These are phyloP conservation scores for Platismatia glauca DNA, from an alignment of 495 filamentous ascomycete genomes.

Conservation along the genomic window DNA sequence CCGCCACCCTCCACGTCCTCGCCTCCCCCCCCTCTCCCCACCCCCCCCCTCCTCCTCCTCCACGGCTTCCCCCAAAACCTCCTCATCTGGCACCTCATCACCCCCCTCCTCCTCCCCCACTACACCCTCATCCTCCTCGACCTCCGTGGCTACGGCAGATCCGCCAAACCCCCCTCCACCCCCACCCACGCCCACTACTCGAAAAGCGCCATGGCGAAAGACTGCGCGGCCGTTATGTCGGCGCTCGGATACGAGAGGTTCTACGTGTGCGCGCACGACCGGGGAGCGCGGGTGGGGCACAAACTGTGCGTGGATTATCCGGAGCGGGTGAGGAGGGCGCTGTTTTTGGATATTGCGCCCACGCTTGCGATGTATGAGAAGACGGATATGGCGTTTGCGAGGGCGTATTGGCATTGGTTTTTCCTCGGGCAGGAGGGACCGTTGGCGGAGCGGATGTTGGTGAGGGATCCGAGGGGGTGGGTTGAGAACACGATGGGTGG, in stretches of 20 bases:
- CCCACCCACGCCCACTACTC: slow-evolving; percentile 23
- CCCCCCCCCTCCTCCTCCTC: too few relatives aligned
- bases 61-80: too few relatives aligned
- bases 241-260: slow-evolving; percentile 24
- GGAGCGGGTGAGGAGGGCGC: slow-evolving; percentile 23
- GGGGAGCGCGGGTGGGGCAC: slow-evolving; percentile 36
- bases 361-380: slow-evolving; percentile 32
- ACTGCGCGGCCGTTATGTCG: slow-evolving; percentile 30
- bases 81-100: too few relatives aligned
- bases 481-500: slow-evolving; percentile 23
- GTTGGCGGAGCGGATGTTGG: slow-evolving; percentile 31
- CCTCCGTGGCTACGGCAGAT: slow-evolving; percentile 34
- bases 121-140: too few relatives aligned
- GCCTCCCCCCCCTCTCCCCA: too few relatives aligned
- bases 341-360: slow-evolving; percentile 35
- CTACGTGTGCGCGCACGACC: slow-evolving; percentile 32
- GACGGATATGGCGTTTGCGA: slow-evolving; percentile 28
- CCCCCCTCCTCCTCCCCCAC: too few relatives aligned
- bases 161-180: slow-evolving; percentile 32
- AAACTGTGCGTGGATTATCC: slow-evolving; percentile 33
- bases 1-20: too few relatives aligned
- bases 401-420: slow-evolving; percentile 38
- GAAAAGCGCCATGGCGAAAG: slow-evolving; percentile 32
- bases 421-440: slow-evolving; percentile 34
- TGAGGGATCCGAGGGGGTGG: slow-evolving; percentile 21